These are phyloP conservation scores for Candida xiaguanensis DNA, from an alignment of 805 yeast genomes.

Conservation along the genomic window DNA sequence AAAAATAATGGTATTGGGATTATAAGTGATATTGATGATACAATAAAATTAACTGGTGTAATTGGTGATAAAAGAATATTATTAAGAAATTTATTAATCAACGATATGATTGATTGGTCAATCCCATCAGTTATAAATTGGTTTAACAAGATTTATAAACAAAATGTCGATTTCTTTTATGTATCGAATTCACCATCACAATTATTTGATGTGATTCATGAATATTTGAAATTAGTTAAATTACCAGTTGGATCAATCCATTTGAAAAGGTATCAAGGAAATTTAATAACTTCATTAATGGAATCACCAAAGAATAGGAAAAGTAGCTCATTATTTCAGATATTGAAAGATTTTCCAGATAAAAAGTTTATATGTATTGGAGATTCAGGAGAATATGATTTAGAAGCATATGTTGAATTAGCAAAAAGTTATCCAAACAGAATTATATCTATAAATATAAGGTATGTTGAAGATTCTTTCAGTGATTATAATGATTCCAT, in stretches of 20 bases:
- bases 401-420: slow-evolving; percentile 81
- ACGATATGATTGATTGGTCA: slow-evolving; percentile 61
- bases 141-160: slow-evolving; percentile 49
- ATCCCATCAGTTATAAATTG: slow-evolving; percentile 74
- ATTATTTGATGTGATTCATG: slow-evolving; percentile 56
- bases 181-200: slow-evolving; percentile 98
- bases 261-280: slow-evolving; percentile 83
- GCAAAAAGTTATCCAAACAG: slow-evolving; percentile 60
- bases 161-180: slow-evolving; percentile 72
- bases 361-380: slow-evolving; percentile 84
- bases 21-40: slow-evolving; percentile 93
- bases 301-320: slow-evolving; percentile 87
- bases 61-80: slow-evolving; percentile 82
- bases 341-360: slow-evolving; percentile 69
- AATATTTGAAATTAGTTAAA: slow-evolving; percentile 50
- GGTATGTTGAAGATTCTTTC: slow-evolving; percentile 70
- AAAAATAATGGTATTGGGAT: slow-evolving; percentile 56
- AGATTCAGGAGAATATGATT: slow-evolving; percentile 93
- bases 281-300: slow-evolving; percentile 72
- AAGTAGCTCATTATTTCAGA: slow-evolving; percentile 55
- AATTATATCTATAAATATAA: slow-evolving; percentile 70
- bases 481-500: slow-evolving; percentile 46
- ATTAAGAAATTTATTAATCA: slow-evolving; percentile 72
- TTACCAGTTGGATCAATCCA: slow-evolving; percentile 84
- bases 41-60: slow-evolving; percentile 87